Percentiles rank a stretch among this genome's conserved stretches.
phyloP scores from a whole-genome alignment of 1,139 yeast genomes.

The Wickerhamomyces sp. region DNA sequence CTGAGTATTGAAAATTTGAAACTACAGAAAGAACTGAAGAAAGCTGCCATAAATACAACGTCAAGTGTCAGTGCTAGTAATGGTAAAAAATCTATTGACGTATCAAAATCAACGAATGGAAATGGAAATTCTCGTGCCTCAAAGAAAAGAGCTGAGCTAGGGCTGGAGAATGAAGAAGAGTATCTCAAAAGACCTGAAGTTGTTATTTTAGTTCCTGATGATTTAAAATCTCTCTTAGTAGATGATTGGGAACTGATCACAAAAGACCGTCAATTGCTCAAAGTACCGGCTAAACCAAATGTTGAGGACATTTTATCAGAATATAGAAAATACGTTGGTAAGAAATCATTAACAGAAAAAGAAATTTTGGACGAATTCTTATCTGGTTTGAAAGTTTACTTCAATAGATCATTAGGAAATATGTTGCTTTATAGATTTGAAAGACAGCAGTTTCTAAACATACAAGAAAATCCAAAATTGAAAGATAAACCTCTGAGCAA shows the following conservation, averaged over 20 bases:
- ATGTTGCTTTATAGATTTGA: slow-evolving; percentile 79
- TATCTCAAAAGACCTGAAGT: slow-evolving; percentile 44
- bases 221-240: slow-evolving; percentile 66
- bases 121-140: slow-evolving; percentile 10
- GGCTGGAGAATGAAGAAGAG: slow-evolving; percentile 32
- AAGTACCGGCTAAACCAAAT: slow-evolving; percentile 52
- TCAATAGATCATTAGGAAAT: slow-evolving; percentile 70
- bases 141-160: slow-evolving; percentile 21
- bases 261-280: slow-evolving; percentile 65
- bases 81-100: slow-evolving; percentile 13
- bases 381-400: slow-evolving; percentile 68
- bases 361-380: slow-evolving; percentile 65
- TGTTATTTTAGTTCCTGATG: slow-evolving; percentile 53
- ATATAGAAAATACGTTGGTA: slow-evolving; percentile 31
- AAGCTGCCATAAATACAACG: slow-evolving; percentile 32
- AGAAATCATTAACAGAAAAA: slow-evolving; percentile 35
- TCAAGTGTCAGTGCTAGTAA: slow-evolving; percentile 14
- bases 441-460: slow-evolving; percentile 69
- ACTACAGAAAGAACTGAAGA: slow-evolving; percentile 60
- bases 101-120: slow-evolving; percentile 7
- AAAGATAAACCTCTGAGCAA: slow-evolving; percentile 36
- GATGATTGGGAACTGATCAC: slow-evolving; percentile 94
- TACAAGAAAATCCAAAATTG: slow-evolving; percentile 36
- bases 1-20: slow-evolving; percentile 65
- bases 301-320: slow-evolving; percentile 49